These are phyloP conservation scores for Alternaria dauci DNA, from an alignment of 2,329 filamentous ascomycete species.

Conservation along the genomic window DNA sequence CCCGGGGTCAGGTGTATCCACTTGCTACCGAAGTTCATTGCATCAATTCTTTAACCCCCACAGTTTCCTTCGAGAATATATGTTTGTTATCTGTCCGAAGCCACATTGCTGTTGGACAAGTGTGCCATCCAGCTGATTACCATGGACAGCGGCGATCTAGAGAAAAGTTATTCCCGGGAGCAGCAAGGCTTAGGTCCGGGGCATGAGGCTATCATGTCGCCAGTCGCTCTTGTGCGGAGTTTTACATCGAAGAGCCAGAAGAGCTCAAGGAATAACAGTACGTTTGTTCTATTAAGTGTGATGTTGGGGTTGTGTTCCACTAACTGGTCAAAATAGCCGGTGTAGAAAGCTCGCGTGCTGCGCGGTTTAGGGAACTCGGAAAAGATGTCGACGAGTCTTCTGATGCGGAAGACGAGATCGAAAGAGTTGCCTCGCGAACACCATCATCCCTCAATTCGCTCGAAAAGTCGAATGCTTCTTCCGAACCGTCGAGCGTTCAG, in stretches of 20 bases:
- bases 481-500: conserved; percentile 8
- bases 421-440: conserved; percentile 27
- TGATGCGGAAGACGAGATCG: conserved; percentile 36
- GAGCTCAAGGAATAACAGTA: conserved; percentile 28
- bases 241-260: conserved; percentile 35
- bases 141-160: conserved; percentile 40
- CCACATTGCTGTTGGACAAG: conserved; percentile 8
- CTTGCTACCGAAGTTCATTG: background rate
- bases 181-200: conserved; percentile 39
- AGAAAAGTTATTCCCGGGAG: conserved; percentile 47
- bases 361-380: conserved; percentile 27
- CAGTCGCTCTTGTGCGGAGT: conserved; percentile 39
- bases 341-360: conserved; percentile 28
- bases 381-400: conserved; percentile 34
- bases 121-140: conserved; percentile 17
- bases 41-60: conserved; percentile 5
- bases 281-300: background rate
- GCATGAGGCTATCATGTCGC: conserved; percentile 35
- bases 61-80: conserved; percentile 1
- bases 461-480: conserved; percentile 22
- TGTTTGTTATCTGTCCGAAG: background rate
- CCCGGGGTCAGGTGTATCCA: conserved; percentile 13
- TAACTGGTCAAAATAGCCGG: conserved; percentile 21
- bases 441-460: conserved; percentile 15
- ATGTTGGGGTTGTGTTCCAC: background rate